These are phyloP conservation scores for Xylariales sp. DNA, from an alignment of 2,329 filamentous ascomycete genomes.

Conservation along the genomic window DNA sequence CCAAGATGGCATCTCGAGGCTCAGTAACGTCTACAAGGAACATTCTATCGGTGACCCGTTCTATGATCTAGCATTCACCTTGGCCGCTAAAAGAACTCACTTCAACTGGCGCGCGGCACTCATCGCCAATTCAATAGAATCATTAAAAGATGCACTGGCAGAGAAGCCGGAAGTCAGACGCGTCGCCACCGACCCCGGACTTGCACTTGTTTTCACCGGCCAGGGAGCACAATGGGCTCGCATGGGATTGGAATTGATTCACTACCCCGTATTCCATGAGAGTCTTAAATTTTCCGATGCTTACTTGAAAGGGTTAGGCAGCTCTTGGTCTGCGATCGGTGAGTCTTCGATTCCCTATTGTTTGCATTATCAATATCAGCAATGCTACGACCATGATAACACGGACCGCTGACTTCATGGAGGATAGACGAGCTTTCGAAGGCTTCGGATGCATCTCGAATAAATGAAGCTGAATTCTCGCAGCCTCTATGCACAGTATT, in stretches of 20 bases:
- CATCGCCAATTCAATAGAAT: conserved; percentile 18
- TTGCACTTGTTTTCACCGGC: conserved; percentile 55
- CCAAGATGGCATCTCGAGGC: conserved; percentile 31
- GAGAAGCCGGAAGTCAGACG: conserved; percentile 24
- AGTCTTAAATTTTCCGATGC: conserved; percentile 29
- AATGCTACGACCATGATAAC: neutral
- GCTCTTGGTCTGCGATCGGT: conserved; percentile 19
- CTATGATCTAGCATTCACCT: conserved; percentile 26
- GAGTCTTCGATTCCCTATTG: neutral
- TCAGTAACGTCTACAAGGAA: conserved; percentile 24
- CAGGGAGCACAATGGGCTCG: conserved; percentile 59
- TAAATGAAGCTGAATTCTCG: conserved; percentile 33
- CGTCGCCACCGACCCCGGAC: conserved; percentile 11
- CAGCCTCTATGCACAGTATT: conserved; percentile 47
- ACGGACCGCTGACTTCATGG: neutral
- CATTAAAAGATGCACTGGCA: conserved; percentile 13
- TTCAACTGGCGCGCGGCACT: conserved; percentile 31
- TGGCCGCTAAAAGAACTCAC: conserved; percentile 24
- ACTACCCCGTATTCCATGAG: conserved; percentile 24
- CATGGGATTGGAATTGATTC: conserved; percentile 52
- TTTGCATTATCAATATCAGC: neutral
- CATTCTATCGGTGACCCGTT: conserved; percentile 10
- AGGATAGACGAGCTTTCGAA: conserved; percentile 30
- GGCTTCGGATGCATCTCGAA: conserved; percentile 15
- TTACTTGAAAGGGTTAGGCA: conserved; percentile 28